phyloP scores from a whole-genome alignment of 805 yeast genomes.

The Osmozyma mogii region DNA sequence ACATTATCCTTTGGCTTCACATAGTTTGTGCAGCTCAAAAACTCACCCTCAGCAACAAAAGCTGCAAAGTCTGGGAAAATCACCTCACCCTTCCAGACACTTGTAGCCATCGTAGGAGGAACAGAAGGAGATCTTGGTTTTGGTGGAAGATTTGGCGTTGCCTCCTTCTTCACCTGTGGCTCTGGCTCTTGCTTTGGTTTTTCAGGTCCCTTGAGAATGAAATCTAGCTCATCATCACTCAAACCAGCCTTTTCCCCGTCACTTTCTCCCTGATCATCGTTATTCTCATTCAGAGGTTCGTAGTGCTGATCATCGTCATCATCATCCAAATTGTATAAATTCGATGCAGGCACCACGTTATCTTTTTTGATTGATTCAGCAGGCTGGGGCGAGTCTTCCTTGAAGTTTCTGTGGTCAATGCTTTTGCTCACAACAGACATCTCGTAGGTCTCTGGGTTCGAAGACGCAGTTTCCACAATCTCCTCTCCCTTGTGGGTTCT shows the following conservation, averaged over 20 bases:
- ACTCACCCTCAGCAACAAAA: conserved; percentile 31
- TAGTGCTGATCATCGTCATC: conserved; percentile 24
- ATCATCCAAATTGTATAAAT: conserved; percentile 13
- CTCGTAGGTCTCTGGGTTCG: conserved; percentile 18
- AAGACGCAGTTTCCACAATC: conserved; percentile 42
- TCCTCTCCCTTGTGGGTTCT: conserved; percentile 88
- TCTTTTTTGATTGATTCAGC: conserved; percentile 3
- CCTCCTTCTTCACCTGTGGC: not conserved
- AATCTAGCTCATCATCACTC: conserved; percentile 27
- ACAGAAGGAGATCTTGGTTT: conserved; percentile 1
- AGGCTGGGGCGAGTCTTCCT: conserved; percentile 9
- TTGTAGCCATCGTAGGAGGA: conserved; percentile 8
- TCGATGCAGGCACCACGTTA: conserved; percentile 3
- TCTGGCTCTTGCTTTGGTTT: conserved; percentile 2
- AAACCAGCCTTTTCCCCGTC: conserved; percentile 2
- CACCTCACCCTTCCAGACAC: conserved; percentile 42
- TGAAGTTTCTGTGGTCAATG: conserved; percentile 31
- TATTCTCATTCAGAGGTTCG: conserved; percentile 1
- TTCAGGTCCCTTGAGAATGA: conserved; percentile 19
- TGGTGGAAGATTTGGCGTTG: not conserved
- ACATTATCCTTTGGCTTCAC: conserved; percentile 12
- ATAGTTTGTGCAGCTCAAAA: conserved; percentile 27
- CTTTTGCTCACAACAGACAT: conserved; percentile 21
- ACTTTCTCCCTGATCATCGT: conserved; percentile 4
- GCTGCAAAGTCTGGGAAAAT: conserved; percentile 43